Conservation (phyloP, 768 basidiomycete species). For the Ramaria sp. region DNA sequence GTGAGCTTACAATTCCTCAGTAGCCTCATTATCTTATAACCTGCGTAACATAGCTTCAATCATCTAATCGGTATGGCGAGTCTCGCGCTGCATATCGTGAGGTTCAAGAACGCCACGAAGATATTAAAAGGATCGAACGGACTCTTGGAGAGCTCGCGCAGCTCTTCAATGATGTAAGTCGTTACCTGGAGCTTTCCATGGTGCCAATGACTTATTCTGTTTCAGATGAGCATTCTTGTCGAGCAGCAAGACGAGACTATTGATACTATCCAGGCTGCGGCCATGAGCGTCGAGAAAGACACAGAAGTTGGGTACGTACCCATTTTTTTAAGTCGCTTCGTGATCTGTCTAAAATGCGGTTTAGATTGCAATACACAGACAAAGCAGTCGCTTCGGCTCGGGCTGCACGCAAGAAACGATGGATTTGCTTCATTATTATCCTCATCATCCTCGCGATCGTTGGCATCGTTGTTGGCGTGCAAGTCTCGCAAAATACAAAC, state of each 20-base stretch:
- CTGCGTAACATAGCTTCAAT: slow-evolving; percentile 40
- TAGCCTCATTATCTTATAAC: background rate
- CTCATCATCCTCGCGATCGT: slow-evolving; percentile 56
- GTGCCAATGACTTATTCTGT: background rate
- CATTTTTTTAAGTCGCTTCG: background rate
- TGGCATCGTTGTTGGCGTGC: slow-evolving; percentile 49
- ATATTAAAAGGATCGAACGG: slow-evolving; percentile 74
- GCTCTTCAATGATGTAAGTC: slow-evolving; percentile 66
- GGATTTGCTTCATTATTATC: slow-evolving; percentile 85
- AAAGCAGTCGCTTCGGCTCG: slow-evolving; percentile 82
- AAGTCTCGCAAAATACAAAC: slow-evolving; percentile 39
- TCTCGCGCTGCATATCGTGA: slow-evolving; percentile 75
- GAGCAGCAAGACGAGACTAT: slow-evolving; percentile 75
- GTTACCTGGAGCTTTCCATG: no score
- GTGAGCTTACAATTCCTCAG: slow-evolving; percentile 23
- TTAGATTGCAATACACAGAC: slow-evolving; percentile 70
- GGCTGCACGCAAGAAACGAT: slow-evolving; percentile 87
- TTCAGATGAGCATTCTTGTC: slow-evolving; percentile 67
- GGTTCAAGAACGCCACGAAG: slow-evolving; percentile 81
- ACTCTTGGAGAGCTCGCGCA: slow-evolving; percentile 85
- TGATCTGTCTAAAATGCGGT: background rate
- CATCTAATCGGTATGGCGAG: slow-evolving; percentile 72
- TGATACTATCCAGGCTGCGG: slow-evolving; percentile 48
- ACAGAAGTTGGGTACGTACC: slow-evolving; percentile 55
- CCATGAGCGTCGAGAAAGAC: slow-evolving; percentile 54